Evolutionary conservation across 371 early-diverging fungal species (phyloP), one percentile per base, ranked within the genome.

Genomic region (Dinochytrium kinnereticum): DNA sequence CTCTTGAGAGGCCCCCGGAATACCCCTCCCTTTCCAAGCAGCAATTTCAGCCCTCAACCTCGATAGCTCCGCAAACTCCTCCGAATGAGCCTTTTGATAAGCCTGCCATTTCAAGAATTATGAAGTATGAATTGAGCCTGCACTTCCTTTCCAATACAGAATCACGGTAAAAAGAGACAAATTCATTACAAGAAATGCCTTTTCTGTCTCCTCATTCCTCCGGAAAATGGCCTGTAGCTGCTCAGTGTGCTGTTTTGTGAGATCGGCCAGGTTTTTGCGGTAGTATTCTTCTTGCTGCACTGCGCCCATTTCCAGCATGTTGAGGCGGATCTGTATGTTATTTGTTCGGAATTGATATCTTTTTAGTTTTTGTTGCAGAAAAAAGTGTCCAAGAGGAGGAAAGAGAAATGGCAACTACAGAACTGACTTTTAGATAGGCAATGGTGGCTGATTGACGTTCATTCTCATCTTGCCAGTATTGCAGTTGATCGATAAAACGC

Each of bases 201-300:
- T 75, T 59, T 86, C 86, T 1, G 82, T 84, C 69, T 86, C 86
- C 57, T 81, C 85, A 39, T 80, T 82, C 50, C 84, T 68, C 44
- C 77, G 66, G 50, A 81, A 80, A 38, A 84, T 81, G 19, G 82
- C 81, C 70, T 84, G 82, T 19, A 86, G 75, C 65, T 86, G 83
- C 44, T 83, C 80, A 17, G 69, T 74, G 39, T 86, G 86, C 64
- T 86, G 84, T 49, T 79, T 76, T 26, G 79, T 75, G 49, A 86
- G 57, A n/a, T 86, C 83, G 19, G 76, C 69, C 33, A 86, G 57
- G 72, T 83, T 83, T 64, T 82, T 79, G 15, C 81, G 71, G 68
- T 84, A 85, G 70, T 82, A 82, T 30, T 81, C 85, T 75, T 86
- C 86, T 53, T 74, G 77, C 59, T 77, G 70, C 36, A 61, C 40